Conservation (phyloP, 129 eudicot genomes). For the Centella asiatica region DNA sequence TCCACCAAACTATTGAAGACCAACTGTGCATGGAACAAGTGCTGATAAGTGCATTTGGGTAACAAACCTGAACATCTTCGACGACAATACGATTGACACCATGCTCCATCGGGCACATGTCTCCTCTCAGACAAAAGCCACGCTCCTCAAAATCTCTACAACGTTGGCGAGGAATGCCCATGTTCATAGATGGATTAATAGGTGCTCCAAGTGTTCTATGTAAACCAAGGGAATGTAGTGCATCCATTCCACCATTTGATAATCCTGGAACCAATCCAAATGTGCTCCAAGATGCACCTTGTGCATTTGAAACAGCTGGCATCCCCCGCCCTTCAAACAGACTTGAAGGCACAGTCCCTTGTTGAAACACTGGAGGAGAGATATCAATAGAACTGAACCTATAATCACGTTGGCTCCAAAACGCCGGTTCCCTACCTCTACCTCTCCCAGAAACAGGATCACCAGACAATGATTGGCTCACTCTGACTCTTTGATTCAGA, state of each 20-base stretch:
- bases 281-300: slow-evolving; percentile 64
- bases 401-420: slow-evolving; percentile 59
- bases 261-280: slow-evolving; percentile 76
- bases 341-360: slow-evolving; percentile 53
- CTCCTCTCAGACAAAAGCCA: slow-evolving; percentile 97
- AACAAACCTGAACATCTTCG: slow-evolving; percentile 92
- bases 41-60: not conserved
- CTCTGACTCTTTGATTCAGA: slow-evolving; percentile 43
- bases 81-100: slow-evolving; percentile 91
- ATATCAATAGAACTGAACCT: slow-evolving; percentile 57
- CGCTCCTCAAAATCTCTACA: slow-evolving; percentile 98
- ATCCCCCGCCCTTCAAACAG: slow-evolving; percentile 72
- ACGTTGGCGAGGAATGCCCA: slow-evolving; percentile 73
- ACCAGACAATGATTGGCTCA: slow-evolving; percentile 34
- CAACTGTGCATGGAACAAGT: not conserved
- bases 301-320: slow-evolving; percentile 64
- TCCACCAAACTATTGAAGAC: not conserved
- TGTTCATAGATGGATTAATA: slow-evolving; percentile 52
- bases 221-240: slow-evolving; percentile 62
- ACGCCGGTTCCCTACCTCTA: slow-evolving; percentile 63
- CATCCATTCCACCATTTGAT: slow-evolving; percentile 73
- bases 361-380: slow-evolving; percentile 57
- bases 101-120: slow-evolving; percentile 99
- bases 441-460: slow-evolving; percentile 66
- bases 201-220: slow-evolving; percentile 65